Percentiles rank a stretch among this genome's conserved stretches.
Evolutionary conservation across 148 eudicot species (phyloP).

Genomic region (Tetragonia tetragonoides): DNA sequence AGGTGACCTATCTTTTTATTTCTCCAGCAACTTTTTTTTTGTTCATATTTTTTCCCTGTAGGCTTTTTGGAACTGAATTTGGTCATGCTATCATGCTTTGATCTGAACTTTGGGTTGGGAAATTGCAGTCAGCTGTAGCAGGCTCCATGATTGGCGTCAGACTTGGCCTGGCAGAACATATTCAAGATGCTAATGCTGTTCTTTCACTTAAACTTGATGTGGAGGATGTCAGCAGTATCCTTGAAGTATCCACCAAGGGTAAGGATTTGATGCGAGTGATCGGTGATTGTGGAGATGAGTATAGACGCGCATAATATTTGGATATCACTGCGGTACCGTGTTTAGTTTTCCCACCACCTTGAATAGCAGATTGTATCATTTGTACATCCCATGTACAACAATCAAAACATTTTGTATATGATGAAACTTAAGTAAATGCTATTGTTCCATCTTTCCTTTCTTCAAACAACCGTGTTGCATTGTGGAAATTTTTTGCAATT

Average conservation of each 20-base stretch:
- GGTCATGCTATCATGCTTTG: neutral
- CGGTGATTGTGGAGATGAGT: constrained; percentile 97
- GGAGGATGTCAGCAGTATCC: constrained; percentile 65
- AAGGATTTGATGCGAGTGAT: constrained; percentile 75
- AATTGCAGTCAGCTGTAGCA: constrained; percentile 80
- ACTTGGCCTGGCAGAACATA: constrained; percentile 86
- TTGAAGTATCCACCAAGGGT: constrained; percentile 62
- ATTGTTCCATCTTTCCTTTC: neutral
- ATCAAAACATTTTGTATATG: constrained; percentile 14
- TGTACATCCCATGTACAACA: constrained; percentile 7
- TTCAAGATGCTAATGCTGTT: constrained; percentile 60
- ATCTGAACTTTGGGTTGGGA: neutral
- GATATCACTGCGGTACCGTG: neutral
- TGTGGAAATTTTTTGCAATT: neutral
- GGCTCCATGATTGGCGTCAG: constrained; percentile 97
- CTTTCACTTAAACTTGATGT: constrained; percentile 80
- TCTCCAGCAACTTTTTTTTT: neutral
- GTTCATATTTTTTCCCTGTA: too few relatives aligned
- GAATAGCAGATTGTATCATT: neutral
- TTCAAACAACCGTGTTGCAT: too few relatives aligned
- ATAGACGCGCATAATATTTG: constrained; percentile 48
- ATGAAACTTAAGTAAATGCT: neutral
- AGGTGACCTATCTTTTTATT: constrained; percentile 44
- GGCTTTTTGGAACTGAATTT: neutral
- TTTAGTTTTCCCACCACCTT: constrained; percentile 2